Evolutionary conservation across 1,284 basidiomycete species (phyloP), one percentile per base, ranked within the genome.

Genomic region (Trichosporon sp.): DNA sequence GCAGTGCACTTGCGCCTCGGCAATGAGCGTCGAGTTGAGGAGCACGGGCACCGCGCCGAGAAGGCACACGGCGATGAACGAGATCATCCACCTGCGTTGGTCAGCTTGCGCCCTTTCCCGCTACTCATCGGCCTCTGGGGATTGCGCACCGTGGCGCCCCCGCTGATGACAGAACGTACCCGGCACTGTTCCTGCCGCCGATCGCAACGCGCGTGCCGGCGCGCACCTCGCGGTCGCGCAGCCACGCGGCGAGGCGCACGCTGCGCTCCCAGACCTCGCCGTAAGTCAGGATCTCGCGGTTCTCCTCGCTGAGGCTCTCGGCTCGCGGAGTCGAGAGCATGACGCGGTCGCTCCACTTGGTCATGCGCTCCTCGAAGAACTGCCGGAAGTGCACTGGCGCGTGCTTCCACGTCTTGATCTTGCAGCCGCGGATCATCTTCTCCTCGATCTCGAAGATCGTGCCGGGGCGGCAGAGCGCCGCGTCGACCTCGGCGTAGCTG

Each of bases 361-460:
- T n/a, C 32, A 47, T 34, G 60, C 15, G 27, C 60, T 21, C 35
- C 31, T 31, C 42, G 15, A 63, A 51, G 51, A 53, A 56, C 29
- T 31, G 18, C 25, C 34, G 47, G 66, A 68, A 58, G 34, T 27
- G 31, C 27, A 31, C 25, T 13, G 23, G 23, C 29, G 79, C 79
- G 68, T 77, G 73, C 72, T 81, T 81, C 80, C 80, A 82, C 12
- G 72, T 72, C 23, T 73, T 72, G 12, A 73, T 64, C 32, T 51
- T 51, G 18, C 70, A 68, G 18, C 79, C 81, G 38, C 73, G 27
- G 2, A 82, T 47, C 8, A 70, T 63, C 9, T 66, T 64, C 65
- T 76, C 73, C 68, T 79, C 77, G 70, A 79, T 79, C 75, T 82
- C 81, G 66, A 81, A 72, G 18, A 78, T 70, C 9, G 73, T 70